Conservation (phyloP, 768 basidiomycete species). For the Serendipita vermifera region DNA sequence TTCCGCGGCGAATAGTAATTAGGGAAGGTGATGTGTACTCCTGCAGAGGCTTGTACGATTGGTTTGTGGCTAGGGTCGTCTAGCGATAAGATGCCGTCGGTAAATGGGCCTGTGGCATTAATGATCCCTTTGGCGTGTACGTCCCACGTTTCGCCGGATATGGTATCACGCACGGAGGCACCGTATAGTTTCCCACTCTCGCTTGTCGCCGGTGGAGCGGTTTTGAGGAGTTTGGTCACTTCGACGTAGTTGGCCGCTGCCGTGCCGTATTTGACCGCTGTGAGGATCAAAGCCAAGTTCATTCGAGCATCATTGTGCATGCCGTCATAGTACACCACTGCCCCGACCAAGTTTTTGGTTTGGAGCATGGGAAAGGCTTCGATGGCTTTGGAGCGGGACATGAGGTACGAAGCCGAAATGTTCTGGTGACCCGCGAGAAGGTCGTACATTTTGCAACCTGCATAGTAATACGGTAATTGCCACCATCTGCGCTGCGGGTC, state of each 20-base stretch:
- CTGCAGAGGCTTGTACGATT: constrained; percentile 86
- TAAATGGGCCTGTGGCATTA: constrained; percentile 95
- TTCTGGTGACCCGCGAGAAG: constrained; percentile 89
- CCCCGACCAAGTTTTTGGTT: constrained; percentile 79
- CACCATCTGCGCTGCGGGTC: constrained; percentile 47
- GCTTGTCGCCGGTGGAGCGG: constrained; percentile 13
- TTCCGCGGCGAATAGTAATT: constrained; percentile 91
- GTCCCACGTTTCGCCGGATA: constrained; percentile 72
- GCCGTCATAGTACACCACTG: constrained; percentile 97
- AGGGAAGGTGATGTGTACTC: constrained; percentile 92
- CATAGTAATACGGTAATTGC: constrained; percentile 95
- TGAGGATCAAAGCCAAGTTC: constrained; percentile 93
- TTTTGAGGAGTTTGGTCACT: constrained; percentile 64
- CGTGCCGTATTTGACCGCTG: constrained; percentile 85
- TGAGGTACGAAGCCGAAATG: constrained; percentile 90
- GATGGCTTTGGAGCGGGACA: constrained; percentile 86
- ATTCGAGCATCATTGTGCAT: constrained; percentile 93
- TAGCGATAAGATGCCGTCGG: constrained; percentile 70
- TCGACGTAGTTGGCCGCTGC: constrained; percentile 81
- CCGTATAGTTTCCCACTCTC: constrained; percentile 53
- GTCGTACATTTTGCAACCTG: constrained; percentile 94
- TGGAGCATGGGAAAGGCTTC: constrained; percentile 97
- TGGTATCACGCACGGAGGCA: constrained; percentile 62
- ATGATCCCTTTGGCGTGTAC: constrained; percentile 84
- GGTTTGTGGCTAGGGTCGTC: constrained; percentile 65